A percentile compares a stretch with the other conserved stretches of the same genome.
phyloP scores from a whole-genome alignment of 1,284 basidiomycete species.

The Leccinum griseonigrum region DNA sequence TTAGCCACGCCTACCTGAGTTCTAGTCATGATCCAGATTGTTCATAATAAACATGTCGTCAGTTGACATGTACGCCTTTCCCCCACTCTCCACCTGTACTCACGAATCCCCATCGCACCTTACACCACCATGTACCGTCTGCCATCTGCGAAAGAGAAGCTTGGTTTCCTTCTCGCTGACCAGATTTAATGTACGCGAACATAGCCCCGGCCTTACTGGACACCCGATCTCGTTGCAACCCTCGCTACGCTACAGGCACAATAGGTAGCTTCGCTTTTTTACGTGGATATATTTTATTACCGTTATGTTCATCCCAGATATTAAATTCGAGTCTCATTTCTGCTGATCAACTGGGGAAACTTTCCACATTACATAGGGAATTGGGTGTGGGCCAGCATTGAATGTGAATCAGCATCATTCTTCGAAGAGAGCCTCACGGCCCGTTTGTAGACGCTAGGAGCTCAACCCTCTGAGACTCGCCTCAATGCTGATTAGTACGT shows the following conservation, averaged over 20 bases:
- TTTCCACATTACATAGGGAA: constrained; percentile 9
- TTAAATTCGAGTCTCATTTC: constrained; percentile 12
- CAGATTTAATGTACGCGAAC: constrained; percentile 7
- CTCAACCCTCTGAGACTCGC: background rate
- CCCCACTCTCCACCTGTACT: background rate
- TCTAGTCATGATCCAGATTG: constrained; percentile 10
- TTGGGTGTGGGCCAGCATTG: background rate
- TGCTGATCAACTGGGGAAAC: constrained; percentile 18
- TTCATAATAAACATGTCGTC: constrained; percentile 3
- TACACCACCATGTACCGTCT: constrained; percentile 2
- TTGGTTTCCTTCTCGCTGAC: constrained; percentile 5
- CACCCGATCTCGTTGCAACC: constrained; percentile 5
- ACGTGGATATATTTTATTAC: constrained; percentile 30
- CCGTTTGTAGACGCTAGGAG: background rate
- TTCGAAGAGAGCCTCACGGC: background rate
- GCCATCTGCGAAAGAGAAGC: constrained; percentile 5
- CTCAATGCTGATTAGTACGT: constrained; percentile 9
- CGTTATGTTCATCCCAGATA: constrained; percentile 20
- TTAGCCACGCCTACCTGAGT: constrained; percentile 14
- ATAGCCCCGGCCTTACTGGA: constrained; percentile 3
- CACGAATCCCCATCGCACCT: constrained; percentile 1
- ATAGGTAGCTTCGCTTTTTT: constrained; percentile 22
- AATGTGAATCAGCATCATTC: background rate
- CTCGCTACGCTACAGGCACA: constrained; percentile 12
- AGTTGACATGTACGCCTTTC: background rate